These are phyloP conservation scores for Candida vartiovaarae DNA, from an alignment of 805 yeast genomes.

Conservation along the genomic window DNA sequence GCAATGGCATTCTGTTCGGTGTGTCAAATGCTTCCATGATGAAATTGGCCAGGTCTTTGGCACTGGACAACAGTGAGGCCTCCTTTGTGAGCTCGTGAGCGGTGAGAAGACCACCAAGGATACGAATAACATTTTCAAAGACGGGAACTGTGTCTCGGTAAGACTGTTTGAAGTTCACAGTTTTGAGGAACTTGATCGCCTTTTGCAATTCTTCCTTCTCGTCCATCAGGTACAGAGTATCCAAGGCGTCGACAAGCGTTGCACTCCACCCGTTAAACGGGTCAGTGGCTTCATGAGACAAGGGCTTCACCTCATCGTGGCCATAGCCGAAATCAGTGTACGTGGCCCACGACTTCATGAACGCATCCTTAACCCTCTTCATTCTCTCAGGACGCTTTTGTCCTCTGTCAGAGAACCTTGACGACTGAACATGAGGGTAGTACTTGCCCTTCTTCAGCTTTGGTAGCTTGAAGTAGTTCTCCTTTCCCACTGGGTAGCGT, in stretches of 20 bases:
- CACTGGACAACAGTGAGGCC: conserved; percentile 29
- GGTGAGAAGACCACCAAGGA: conserved; percentile 45
- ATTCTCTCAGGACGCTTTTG: conserved; percentile 22
- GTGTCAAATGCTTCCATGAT: conserved; percentile 51
- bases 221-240: conserved; percentile 42
- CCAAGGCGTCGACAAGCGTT: conserved; percentile 43
- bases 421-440: conserved; percentile 26
- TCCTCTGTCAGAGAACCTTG: conserved; percentile 25
- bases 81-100: conserved; percentile 43
- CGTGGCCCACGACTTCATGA: conserved; percentile 36
- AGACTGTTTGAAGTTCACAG: conserved; percentile 32
- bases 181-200: conserved; percentile 30
- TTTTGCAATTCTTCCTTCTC: conserved; percentile 31
- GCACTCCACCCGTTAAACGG: conserved; percentile 47
- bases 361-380: conserved; percentile 28
- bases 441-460: conserved; percentile 6
- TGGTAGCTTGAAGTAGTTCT: conserved; percentile 20
- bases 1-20: conserved; percentile 46
- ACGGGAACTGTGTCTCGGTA: conserved; percentile 37
- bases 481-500: conserved; percentile 17
- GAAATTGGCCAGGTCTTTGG: conserved; percentile 40
- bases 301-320: conserved; percentile 38
- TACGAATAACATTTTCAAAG: conserved; percentile 45
- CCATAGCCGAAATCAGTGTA: conserved; percentile 39
- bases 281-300: conserved; percentile 27